Percentiles rank a stretch among this genome's conserved stretches.
Evolutionary conservation across 352 stramenopile species (phyloP).

Genomic region (Phytophthora macrochlamydospora): DNA sequence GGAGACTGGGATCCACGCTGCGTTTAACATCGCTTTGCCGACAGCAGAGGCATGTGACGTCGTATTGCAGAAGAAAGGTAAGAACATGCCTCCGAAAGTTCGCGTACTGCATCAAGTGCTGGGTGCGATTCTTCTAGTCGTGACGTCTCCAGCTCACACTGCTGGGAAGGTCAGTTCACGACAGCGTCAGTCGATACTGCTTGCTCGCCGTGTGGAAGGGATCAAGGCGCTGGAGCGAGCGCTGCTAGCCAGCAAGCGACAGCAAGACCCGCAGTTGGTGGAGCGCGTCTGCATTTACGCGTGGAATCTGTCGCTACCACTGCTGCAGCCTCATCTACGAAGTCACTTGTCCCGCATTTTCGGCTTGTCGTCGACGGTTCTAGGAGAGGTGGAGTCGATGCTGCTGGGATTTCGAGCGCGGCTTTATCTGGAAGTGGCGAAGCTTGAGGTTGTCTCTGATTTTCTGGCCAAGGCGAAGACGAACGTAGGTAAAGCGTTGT

Average conservation of each 20-base stretch:
- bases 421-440: constrained; percentile 83
- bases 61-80: constrained; percentile 56
- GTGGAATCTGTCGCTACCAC: constrained; percentile 84
- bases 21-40: constrained; percentile 38
- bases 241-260: constrained; percentile 76
- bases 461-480: constrained; percentile 84
- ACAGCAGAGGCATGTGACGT: constrained; percentile 51
- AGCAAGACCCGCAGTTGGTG: constrained; percentile 75
- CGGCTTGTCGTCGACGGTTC: constrained; percentile 47
- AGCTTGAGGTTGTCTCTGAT: constrained; percentile 85
- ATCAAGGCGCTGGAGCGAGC: constrained; percentile 81
- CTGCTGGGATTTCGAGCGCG: constrained; percentile 78
- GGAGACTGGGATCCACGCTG: constrained; percentile 60
- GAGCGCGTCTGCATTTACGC: constrained; percentile 80
- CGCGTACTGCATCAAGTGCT: constrained; percentile 68
- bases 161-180: constrained; percentile 26
- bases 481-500: constrained; percentile 64
- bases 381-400: constrained; percentile 87
- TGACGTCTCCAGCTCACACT: constrained; percentile 12
- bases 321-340: constrained; percentile 78
- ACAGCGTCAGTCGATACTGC: constrained; percentile 39
- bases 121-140: constrained; percentile 46
- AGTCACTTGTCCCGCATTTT: constrained; percentile 79
- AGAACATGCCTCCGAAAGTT: constrained; percentile 47
- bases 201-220: constrained; percentile 67